Base-by-base conservation (phyloP, 208 protist genomes). In the Trypanosoma platydactyli region DNA sequence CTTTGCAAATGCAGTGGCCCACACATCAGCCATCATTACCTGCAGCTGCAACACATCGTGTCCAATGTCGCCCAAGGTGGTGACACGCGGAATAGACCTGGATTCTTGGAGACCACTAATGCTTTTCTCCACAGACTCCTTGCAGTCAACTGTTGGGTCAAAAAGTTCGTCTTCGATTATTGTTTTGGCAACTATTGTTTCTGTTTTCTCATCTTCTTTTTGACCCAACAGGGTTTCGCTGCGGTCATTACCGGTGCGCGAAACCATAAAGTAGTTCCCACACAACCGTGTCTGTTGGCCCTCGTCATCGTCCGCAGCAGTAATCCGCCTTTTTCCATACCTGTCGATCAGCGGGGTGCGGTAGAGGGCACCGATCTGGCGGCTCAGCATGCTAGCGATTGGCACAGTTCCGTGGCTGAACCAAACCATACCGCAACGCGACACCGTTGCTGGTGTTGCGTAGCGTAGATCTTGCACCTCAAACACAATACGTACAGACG, bases 391-490 rank as follows among this genome's bases (percentile, higher is more conserved):
- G 48, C 88, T 81, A 12, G 89, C 53, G 29, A 98, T 85, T 33
- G 98, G 80, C 71, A 99, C 97, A 50, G 91, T 89, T 50, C 97
- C 95, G 46, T 98, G 95, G 66, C 79, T 96, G 80, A 99, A 99
- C 98, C 98, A 99, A 29, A 99, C 83, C 97, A 99, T 99, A 59
- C 98, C 98, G 76, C 98, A 99, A 41, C 98, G 94, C 7, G 91
- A 98, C 0, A 99, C 98, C 0, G 98, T 99, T 46, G 99, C 98
- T 1, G 97, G 92, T 6, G 98, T 99, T 18, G 98, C 98, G 73
- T 96, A 98, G 61, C 88, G 91, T 25, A 99, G 82, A 64, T 99
- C 83, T 65, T 98, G 85, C 40, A 99, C 98, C 83, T 99, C 99
- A 73, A 99, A 99, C 53, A 99, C 79, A 64, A 99, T 96, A 50